Percentiles rank a stretch among this genome's conserved stretches.
These are phyloP conservation scores for Toxicodendron radicans DNA, from an alignment of 345 rosid genomes.

Conservation along the genomic window DNA sequence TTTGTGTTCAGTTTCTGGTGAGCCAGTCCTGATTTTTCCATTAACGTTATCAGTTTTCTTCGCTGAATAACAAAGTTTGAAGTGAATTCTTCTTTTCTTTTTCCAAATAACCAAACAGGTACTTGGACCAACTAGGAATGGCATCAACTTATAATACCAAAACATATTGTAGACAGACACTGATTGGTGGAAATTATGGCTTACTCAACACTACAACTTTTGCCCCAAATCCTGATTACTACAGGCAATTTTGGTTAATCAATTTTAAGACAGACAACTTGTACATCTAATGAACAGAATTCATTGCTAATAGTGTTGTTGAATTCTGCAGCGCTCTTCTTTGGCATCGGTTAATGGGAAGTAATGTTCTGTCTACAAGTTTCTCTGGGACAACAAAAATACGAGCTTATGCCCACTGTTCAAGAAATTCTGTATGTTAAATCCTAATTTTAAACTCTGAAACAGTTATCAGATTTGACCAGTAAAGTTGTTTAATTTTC, in stretches of 20 bases:
- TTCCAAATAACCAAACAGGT: conserved; percentile 29
- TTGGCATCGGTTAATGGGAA: conserved; percentile 87
- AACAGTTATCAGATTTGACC: background rate
- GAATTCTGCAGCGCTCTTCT: conserved; percentile 73
- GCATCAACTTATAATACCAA: conserved; percentile 47
- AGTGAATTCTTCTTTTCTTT: background rate
- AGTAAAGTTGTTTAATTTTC: background rate
- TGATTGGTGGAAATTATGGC: conserved; percentile 63
- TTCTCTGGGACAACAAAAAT: conserved; percentile 60
- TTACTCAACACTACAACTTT: conserved; percentile 44
- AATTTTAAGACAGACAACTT: background rate
- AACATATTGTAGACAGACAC: conserved; percentile 54
- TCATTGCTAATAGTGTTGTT: background rate
- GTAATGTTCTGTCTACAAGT: conserved; percentile 57
- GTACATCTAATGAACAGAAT: background rate
- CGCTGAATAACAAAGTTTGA: background rate
- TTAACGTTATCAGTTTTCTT: background rate
- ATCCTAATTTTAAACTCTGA: background rate
- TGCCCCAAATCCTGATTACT: conserved; percentile 54
- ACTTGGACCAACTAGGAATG: conserved; percentile 66
- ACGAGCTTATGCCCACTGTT: conserved; percentile 82
- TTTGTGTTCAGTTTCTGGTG: conserved; percentile 67
- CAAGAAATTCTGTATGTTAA: conserved; percentile 64
- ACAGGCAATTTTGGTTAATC: conserved; percentile 25
- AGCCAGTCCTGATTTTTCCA: background rate